Base-by-base conservation (phyloP, 805 yeast genomes). In the Torulaspora gathmanii region DNA sequence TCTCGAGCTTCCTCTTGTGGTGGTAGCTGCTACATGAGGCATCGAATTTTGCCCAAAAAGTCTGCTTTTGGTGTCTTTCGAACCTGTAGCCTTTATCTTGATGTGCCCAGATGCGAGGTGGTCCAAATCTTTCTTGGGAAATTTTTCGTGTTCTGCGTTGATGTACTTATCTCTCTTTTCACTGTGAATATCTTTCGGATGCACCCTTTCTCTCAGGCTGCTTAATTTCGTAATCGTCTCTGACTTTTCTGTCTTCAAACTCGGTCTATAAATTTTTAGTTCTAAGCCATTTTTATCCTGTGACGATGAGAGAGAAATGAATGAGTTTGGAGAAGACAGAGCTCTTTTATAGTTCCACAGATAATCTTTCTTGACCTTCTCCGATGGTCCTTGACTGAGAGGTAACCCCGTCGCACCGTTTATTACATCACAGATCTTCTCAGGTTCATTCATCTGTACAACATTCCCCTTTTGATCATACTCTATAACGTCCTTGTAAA, bases 361-460 rank as follows among this genome's bases (percentile, higher is more conserved):
- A 13, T 79, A 69, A 37, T 79, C 84, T 50, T 74, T 78, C 56
- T 74, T 78, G 29, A 77, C 67, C 55, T 77, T 82, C 3, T 70
- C 64, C 13, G 79, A 76, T 7, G 96, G 96, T 5, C 73, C 72
- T n/a, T 77, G 72, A 51, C 79, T 86, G 43, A 88, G 64, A 3
- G 93, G 83, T 33, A 79, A 70, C 2, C 96, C 96, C 0, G 91
- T 82, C 30, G 79, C 78, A 9, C 75, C 73, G 33, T 86, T 80
- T 9, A 68, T 61, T 0, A 83, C 79, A 29, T 71, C 74, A 78
- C 74, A 27, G 72, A 61, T 13, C 33, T 29, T 25, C 16, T 70
- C 72, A 2, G 90, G 89, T 55, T 86, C 93, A 16, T 69, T 61
- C 25, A 61, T 63, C 28, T 57, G 54, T 17, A 42, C 45, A 27